Conservation (phyloP, 2,329 filamentous ascomycete genomes). For the Clarireedia paspali region DNA sequence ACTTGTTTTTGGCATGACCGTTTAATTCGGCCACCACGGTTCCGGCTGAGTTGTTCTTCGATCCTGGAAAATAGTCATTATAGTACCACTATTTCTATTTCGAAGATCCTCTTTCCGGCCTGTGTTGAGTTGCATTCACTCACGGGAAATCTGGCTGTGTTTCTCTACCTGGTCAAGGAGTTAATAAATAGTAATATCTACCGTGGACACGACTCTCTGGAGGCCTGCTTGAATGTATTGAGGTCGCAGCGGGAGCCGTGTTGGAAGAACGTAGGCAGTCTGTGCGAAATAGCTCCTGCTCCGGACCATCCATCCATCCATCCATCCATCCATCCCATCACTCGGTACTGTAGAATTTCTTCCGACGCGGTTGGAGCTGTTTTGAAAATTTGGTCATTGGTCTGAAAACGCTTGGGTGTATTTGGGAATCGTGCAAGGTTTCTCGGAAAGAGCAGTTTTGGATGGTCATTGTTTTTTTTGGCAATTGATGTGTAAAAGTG, state of each 20-base stretch:
- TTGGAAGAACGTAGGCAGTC: neutral
- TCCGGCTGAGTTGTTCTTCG: neutral
- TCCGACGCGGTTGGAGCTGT: neutral
- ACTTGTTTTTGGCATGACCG: slow-evolving; percentile 5
- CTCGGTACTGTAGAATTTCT: neutral
- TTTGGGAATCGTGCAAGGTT: neutral
- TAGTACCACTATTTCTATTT: neutral
- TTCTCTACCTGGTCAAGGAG: neutral
- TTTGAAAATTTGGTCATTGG: neutral
- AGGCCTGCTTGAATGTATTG: neutral
- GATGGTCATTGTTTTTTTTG: neutral
- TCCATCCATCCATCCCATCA: neutral
- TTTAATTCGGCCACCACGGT: neutral
- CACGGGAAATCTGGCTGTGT: neutral
- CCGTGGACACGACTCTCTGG: too few relatives aligned
- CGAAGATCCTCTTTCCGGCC: neutral
- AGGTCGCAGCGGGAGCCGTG: neutral
- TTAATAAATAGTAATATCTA: neutral
- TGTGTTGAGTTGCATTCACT: neutral
- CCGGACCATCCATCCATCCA: neutral
- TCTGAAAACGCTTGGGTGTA: neutral
- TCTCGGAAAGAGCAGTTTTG: neutral
- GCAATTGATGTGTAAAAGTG: neutral
- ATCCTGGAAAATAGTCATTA: neutral
- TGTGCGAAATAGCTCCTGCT: neutral